Base-by-base conservation (phyloP, 1,139 yeast species). In the Saccharomyces hybrid region DNA sequence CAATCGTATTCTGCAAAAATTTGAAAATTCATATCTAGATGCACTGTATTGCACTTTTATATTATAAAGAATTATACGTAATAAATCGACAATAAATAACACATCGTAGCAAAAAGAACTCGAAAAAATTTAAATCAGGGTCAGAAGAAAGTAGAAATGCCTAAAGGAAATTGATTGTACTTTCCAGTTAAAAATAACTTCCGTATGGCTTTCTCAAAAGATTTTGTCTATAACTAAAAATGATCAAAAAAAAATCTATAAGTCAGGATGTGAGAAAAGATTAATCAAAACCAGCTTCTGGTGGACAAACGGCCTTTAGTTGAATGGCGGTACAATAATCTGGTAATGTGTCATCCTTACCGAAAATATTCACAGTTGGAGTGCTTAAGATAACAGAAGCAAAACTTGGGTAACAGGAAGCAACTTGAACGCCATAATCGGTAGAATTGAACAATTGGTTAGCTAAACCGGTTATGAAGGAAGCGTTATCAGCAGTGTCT, bases 311-410 rank as follows among this genome's bases (percentile, higher is more conserved):
- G 5, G 60, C 51, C 38, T 57, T 57, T 9, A 57, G 41, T 13
- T 52, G 51, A 25, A 57, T 54, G 9, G 52, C 19, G 6, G 54
- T 26, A 55, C 60, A 57, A 52, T 47, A 57, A 31, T 49, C 16
- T 41, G 60, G 60, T 23, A 57, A 46, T 2, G 26, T 41, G 9
- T 54, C 58, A 25, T 57, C 58, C 25, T 28, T 32, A 25, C 50
- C 50, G 52, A 57, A 55, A 23, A 57, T 49, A 46, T 54, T 57
- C 26, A 55, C 58, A 9, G 60, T 55, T 32, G 60, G 60, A 5
- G 60, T 46, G 14, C 52, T 32, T 28, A 57, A 29, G 4, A 57
- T 49, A 28, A 51, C 54, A 19, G 60, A 34, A 13, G 49, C 27
- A 26, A 57, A 52, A 31, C 54, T 57, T 16, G 54, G 54, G 34